Evolutionary conservation across 495 filamentous ascomycete genomes (phyloP), one percentile per base, ranked within the genome.

Genomic region (Evansstolkia leycettana): DNA sequence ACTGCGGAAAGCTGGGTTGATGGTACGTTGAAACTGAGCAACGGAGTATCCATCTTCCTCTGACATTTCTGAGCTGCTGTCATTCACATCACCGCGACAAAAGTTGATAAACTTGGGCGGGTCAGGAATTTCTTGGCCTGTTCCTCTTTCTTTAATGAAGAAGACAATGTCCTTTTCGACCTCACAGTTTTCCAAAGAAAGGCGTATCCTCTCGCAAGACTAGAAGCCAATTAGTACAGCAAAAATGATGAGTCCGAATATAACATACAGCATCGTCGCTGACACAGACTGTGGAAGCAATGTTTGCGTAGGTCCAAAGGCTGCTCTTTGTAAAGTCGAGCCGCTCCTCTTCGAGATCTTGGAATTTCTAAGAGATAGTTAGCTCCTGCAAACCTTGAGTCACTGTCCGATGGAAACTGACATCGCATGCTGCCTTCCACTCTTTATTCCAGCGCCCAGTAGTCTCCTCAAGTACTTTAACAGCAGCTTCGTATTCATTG

Each of bases 21-120:
- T 93, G 9, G 80, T 83, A 36, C 92, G 73, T 39, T 88, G 85
- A 56, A 96, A 99, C 50, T 95, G 86, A 10, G 92, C 92, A 13
- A 95, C 84, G 0, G 84, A 90, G 42, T 90, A 96, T 37, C 69
- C 78, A 1, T 88, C 86, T 2, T 83, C 83, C 13, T 94, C 87
- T 0, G 84, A 88, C 16, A 72, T 65, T 35, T 92, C 86, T 0
- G 88, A 94, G 47, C 72, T 73, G 17, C 72, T 71, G 41, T 95
- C 90, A 28, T 82, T 75, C 23, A 80, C 54, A 49, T 96, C 90
- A 4, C 92, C 90, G 13, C 90, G 82, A 54, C 84, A 88, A 60
- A 94, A 99, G 65, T 99, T 93, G 70, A 99, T 94, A 55, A 93
- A 99, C 58, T 84, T 94, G 25, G 92, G 92, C 17, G 92, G 75